A percentile compares a stretch with the other conserved stretches of the same genome.
Evolutionary conservation across 2,329 filamentous ascomycete genomes (phyloP).

Genomic region (Tolypocladium capitatum): DNA sequence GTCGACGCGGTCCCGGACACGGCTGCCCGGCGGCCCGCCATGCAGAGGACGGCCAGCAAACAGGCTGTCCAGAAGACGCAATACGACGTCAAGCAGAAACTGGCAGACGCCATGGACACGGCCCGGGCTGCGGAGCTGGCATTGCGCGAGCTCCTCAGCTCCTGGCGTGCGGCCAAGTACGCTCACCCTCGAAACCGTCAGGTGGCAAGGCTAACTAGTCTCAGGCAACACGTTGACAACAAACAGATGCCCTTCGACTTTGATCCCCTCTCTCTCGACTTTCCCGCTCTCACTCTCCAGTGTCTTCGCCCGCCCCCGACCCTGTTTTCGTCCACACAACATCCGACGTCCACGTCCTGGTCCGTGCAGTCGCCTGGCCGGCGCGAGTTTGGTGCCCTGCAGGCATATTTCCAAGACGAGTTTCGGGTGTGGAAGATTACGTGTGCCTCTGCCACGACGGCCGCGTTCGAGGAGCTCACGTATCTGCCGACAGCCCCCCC

Average conservation of each 20-base stretch:
- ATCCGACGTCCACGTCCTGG: slow-evolving; percentile 68
- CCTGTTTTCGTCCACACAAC: slow-evolving; percentile 67
- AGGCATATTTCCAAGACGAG: slow-evolving; percentile 51
- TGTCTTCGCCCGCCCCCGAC: slow-evolving; percentile 71
- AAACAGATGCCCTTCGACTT: slow-evolving; percentile 57
- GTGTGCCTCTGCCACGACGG: slow-evolving; percentile 36
- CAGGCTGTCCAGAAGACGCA: slow-evolving; percentile 45
- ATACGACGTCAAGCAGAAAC: slow-evolving; percentile 48
- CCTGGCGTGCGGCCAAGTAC: slow-evolving; percentile 71
- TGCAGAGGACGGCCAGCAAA: slow-evolving; percentile 33
- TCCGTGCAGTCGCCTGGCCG: slow-evolving; percentile 62
- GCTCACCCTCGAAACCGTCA: slow-evolving; percentile 13
- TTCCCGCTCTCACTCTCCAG: slow-evolving; percentile 71
- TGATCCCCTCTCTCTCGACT: slow-evolving; percentile 73
- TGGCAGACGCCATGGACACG: slow-evolving; percentile 62
- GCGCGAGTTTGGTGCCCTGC: slow-evolving; percentile 61
- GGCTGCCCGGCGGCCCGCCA: slow-evolving; percentile 18
- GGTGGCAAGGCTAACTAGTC: slow-evolving; percentile 7
- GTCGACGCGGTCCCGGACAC: slow-evolving; percentile 21
- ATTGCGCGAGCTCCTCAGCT: slow-evolving; percentile 67
- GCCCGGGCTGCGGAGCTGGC: slow-evolving; percentile 74
- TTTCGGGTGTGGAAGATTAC: slow-evolving; percentile 52
- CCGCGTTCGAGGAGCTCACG: slow-evolving; percentile 35
- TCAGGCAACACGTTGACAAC: slow-evolving; percentile 41
- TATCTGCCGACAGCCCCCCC: slow-evolving; percentile 30